A percentile compares a stretch with the other conserved stretches of the same genome.
These are phyloP conservation scores for Amanita fuliginea DNA, from an alignment of 768 basidiomycete genomes.

Conservation along the genomic window DNA sequence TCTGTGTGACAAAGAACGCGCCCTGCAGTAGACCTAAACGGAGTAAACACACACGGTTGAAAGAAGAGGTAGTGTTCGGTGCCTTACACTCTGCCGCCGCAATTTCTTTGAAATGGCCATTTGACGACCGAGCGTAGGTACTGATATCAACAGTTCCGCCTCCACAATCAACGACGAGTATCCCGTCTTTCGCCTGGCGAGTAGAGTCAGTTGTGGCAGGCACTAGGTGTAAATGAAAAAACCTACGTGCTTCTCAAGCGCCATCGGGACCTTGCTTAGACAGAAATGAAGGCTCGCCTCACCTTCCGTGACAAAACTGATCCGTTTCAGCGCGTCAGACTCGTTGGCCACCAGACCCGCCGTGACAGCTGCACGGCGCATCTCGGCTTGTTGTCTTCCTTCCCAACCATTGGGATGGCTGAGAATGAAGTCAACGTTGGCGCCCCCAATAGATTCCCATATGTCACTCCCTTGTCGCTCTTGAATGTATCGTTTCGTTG, in stretches of 20 bases:
- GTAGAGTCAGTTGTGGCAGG: not conserved
- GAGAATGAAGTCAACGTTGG: constrained; percentile 32
- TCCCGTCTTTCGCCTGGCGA: not conserved
- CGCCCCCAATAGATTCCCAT: constrained; percentile 28
- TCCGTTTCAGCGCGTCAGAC: constrained; percentile 22
- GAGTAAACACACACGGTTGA: not conserved
- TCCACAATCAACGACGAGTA: constrained; percentile 1
- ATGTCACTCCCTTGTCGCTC: constrained; percentile 29
- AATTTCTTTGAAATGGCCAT: constrained; percentile 1
- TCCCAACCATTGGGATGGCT: constrained; percentile 51
- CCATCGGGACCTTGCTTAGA: constrained; percentile 26
- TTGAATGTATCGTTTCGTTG: constrained; percentile 28
- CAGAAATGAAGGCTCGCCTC: constrained; percentile 47
- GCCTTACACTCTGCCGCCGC: constrained; percentile 1
- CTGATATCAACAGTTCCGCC: constrained; percentile 6
- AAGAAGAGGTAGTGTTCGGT: too few species aligned
- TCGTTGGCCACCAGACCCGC: constrained; percentile 29
- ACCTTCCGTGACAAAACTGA: constrained; percentile 44
- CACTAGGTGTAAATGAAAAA: not conserved
- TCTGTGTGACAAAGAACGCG: constrained; percentile 2
- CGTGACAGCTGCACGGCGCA: constrained; percentile 33
- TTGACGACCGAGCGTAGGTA: not conserved
- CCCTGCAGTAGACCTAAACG: constrained; percentile 1
- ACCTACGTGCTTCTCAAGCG: constrained; percentile 17
- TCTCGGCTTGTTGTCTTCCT: constrained; percentile 36